Evolutionary conservation across 140 eudicot species (phyloP).

Genomic region (Erigeron philadelphicus): DNA sequence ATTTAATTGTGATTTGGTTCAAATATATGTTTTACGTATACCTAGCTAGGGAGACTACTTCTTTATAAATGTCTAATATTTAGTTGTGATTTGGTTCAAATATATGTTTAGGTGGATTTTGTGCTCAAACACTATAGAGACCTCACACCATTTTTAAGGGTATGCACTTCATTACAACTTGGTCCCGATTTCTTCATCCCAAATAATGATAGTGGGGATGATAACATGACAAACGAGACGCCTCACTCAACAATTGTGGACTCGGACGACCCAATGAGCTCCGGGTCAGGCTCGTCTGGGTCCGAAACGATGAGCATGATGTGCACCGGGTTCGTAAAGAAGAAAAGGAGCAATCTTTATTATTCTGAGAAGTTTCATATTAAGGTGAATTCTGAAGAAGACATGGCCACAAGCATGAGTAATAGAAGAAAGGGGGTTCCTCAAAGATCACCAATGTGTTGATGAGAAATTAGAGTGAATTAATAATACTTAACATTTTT

Average conservation of each 20-base stretch:
- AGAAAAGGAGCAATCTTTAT: slow-evolving; percentile 79
- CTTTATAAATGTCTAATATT: background rate
- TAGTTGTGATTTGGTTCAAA: slow-evolving; percentile 6
- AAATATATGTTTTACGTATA: background rate
- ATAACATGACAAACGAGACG: slow-evolving; percentile 57
- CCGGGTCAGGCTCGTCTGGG: slow-evolving; percentile 65
- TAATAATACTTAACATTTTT: slow-evolving; percentile 16
- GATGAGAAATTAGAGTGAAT: slow-evolving; percentile 25
- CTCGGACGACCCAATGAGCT: slow-evolving; percentile 56
- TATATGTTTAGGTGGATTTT: slow-evolving; percentile 63
- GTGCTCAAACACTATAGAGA: slow-evolving; percentile 68
- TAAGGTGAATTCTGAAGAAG: slow-evolving; percentile 55
- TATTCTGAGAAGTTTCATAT: slow-evolving; percentile 60
- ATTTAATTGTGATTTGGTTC: slow-evolving; percentile 2
- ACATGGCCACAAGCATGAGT: slow-evolving; percentile 78
- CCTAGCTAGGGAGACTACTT: background rate
- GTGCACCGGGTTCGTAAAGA: slow-evolving; percentile 66
- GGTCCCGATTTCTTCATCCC: slow-evolving; percentile 92
- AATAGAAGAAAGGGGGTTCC: slow-evolving; percentile 88
- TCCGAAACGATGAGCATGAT: slow-evolving; percentile 66
- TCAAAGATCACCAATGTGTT: slow-evolving; percentile 93
- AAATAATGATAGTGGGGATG: slow-evolving; percentile 61
- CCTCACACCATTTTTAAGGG: slow-evolving; percentile 72
- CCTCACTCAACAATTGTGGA: slow-evolving; percentile 81
- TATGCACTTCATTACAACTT: slow-evolving; percentile 68